Conservation (phyloP, 768 basidiomycete genomes). For the Chalciporus pseudorubinellus region DNA sequence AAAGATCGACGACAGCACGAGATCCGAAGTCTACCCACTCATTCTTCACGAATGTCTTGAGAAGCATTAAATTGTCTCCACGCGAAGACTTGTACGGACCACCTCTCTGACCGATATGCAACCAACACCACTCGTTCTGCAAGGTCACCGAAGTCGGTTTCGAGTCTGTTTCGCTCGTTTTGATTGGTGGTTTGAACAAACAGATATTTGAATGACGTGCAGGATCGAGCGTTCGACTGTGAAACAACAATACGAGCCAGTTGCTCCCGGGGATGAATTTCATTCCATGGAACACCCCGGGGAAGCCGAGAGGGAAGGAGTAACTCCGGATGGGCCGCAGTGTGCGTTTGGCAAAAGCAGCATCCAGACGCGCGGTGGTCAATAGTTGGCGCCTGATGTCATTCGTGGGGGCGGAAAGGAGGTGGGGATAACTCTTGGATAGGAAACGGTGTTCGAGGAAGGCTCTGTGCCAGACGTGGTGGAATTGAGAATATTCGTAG, state of each 20-base stretch:
- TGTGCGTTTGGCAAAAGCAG: conserved; percentile 13
- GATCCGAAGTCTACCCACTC: conserved; percentile 13
- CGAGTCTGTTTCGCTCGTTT: neutral
- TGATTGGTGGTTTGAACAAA: conserved; percentile 21
- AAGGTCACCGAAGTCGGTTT: conserved; percentile 20
- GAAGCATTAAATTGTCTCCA: conserved; percentile 27
- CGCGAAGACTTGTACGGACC: conserved; percentile 32
- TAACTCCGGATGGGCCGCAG: conserved; percentile 21
- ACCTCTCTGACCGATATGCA: conserved; percentile 17
- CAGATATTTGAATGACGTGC: conserved; percentile 30
- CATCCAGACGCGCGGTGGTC: conserved; percentile 22
- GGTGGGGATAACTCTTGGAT: conserved; percentile 25
- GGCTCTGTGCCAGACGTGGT: conserved; percentile 27
- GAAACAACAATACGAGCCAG: conserved; percentile 32
- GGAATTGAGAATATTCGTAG: conserved; percentile 22
- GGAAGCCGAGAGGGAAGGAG: conserved; percentile 30
- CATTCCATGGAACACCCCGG: conserved; percentile 31
- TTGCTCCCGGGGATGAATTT: conserved; percentile 29
- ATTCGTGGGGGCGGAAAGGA: conserved; percentile 14
- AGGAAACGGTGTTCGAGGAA: conserved; percentile 26
- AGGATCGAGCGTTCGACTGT: conserved; percentile 30
- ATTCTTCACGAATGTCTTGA: conserved; percentile 28
- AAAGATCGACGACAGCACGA: neutral
- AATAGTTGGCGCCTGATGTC: conserved; percentile 25
- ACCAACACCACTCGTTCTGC: conserved; percentile 25